Evolutionary conservation across 2,329 filamentous ascomycete genomes (phyloP).

Genomic region (Pseudogymnoascus pannorum): DNA sequence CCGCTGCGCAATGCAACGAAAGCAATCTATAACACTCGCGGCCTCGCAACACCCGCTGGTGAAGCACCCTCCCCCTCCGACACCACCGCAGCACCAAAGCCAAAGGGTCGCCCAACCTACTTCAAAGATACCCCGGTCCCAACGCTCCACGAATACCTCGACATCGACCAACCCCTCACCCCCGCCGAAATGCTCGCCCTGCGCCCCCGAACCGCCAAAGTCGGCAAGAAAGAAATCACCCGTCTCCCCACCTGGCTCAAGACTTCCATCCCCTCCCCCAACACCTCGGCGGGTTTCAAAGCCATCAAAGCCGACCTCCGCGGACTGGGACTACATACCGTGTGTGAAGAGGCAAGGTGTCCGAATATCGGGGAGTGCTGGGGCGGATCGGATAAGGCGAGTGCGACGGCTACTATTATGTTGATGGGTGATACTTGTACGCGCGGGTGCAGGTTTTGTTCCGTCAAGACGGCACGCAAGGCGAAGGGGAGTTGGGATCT

Average conservation of each 20-base stretch:
- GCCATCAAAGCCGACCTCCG: conserved; percentile 91
- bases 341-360: conserved; percentile 95
- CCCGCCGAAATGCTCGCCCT: conserved; percentile 51
- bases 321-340: conserved; percentile 84
- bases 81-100: conserved; percentile 13
- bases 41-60: conserved; percentile 19
- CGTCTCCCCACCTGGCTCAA: conserved; percentile 91
- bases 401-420: conserved; percentile 97
- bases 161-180: conserved; percentile 36
- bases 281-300: conserved; percentile 66
- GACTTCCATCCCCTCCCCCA: conserved; percentile 80
- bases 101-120: conserved; percentile 28
- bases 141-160: conserved; percentile 52
- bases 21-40: conserved; percentile 15
- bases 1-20: conserved; percentile 21
- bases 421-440: conserved; percentile 98
- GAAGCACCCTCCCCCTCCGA: not conserved
- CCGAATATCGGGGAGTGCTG: conserved; percentile 98
- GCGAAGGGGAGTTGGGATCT: conserved; percentile 70
- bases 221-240: conserved; percentile 58
- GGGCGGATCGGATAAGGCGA: conserved; percentile 81
- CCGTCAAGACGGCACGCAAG: conserved; percentile 77
- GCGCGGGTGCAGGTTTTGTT: conserved; percentile 92
- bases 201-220: conserved; percentile 49
- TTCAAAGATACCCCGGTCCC: conserved; percentile 38